Conservation (phyloP, 2,329 filamentous ascomycete genomes). For the Diaporthe australafricana region DNA sequence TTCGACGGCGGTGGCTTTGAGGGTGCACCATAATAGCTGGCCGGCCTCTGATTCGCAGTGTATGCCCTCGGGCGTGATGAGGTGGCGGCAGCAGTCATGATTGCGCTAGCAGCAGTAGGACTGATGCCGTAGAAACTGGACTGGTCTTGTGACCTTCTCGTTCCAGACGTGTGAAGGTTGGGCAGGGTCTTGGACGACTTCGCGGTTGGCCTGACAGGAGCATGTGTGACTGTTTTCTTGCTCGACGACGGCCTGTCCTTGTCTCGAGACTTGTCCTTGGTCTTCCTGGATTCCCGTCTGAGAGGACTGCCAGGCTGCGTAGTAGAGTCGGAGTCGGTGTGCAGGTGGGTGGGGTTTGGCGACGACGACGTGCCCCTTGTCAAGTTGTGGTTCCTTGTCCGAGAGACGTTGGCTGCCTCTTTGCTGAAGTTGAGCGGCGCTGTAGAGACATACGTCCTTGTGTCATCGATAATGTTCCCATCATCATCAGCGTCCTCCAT, state of each 20-base stretch:
- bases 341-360: constrained; percentile 42
- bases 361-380: constrained; percentile 53
- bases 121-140: constrained; percentile 54
- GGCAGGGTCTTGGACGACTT: constrained; percentile 53
- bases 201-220: constrained; percentile 42
- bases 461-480: constrained; percentile 54
- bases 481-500: constrained; percentile 65
- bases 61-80: constrained; percentile 54
- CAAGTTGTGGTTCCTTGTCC: constrained; percentile 55
- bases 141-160: constrained; percentile 51
- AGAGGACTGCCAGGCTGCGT: constrained; percentile 50
- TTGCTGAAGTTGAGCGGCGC: constrained; percentile 57
- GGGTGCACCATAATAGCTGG: constrained; percentile 50
- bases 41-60: constrained; percentile 47
- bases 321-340: constrained; percentile 59
- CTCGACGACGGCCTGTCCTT: constrained; percentile 44
- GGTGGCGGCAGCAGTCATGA: constrained; percentile 38
- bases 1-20: constrained; percentile 52
- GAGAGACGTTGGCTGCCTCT: constrained; percentile 64
- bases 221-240: constrained; percentile 42
- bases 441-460: constrained; percentile 59
- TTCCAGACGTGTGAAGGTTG: constrained; percentile 40
- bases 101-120: constrained; percentile 42
- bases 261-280: constrained; percentile 44
- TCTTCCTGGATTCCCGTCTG: constrained; percentile 48